These are phyloP conservation scores for Myxozyma sirexii DNA, from an alignment of 805 yeast genomes.

Conservation along the genomic window DNA sequence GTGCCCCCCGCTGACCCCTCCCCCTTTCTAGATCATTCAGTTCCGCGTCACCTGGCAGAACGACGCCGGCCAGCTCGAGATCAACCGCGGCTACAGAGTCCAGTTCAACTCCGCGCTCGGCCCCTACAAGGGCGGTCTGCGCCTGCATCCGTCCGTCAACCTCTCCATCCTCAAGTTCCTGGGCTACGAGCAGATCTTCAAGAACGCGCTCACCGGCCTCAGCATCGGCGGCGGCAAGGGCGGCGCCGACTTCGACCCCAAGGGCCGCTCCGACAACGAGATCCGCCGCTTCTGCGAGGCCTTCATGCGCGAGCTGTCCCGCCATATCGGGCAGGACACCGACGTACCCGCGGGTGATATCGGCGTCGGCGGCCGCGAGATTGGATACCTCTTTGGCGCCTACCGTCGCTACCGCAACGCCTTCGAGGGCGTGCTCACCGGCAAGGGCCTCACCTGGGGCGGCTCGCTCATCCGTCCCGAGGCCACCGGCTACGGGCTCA, in stretches of 20 bases:
- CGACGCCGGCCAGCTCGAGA: constrained; percentile 87
- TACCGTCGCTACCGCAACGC: constrained; percentile 88
- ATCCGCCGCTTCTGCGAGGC: constrained; percentile 96
- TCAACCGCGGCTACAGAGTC: constrained; percentile 96
- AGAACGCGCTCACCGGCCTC: constrained; percentile 95
- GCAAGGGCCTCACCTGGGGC: constrained; percentile 98
- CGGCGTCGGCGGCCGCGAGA: constrained; percentile 96
- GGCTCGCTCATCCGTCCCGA: constrained; percentile 98
- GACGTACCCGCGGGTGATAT: constrained; percentile 99
- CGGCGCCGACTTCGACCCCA: constrained; percentile 97
- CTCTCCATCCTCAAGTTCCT: constrained; percentile 91
- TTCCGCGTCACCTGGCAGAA: constrained; percentile 99
- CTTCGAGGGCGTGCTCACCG: constrained; percentile 97
- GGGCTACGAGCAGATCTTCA: constrained; percentile 98
- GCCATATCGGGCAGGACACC: constrained; percentile 95
- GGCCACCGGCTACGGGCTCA: constrained; percentile 98
- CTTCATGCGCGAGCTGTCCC: constrained; percentile 92
- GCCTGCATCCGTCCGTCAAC: constrained; percentile 97
- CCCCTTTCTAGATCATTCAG: constrained; percentile 58
- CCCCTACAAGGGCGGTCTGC: constrained; percentile 98
- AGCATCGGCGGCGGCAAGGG: constrained; percentile 99
- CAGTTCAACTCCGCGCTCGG: constrained; percentile 98
- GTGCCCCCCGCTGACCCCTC: not conserved
- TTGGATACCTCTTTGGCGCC: constrained; percentile 95
- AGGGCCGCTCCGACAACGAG: constrained; percentile 89